Base-by-base conservation (phyloP, 805 yeast species). In the Starmerella ratchasimensis region DNA sequence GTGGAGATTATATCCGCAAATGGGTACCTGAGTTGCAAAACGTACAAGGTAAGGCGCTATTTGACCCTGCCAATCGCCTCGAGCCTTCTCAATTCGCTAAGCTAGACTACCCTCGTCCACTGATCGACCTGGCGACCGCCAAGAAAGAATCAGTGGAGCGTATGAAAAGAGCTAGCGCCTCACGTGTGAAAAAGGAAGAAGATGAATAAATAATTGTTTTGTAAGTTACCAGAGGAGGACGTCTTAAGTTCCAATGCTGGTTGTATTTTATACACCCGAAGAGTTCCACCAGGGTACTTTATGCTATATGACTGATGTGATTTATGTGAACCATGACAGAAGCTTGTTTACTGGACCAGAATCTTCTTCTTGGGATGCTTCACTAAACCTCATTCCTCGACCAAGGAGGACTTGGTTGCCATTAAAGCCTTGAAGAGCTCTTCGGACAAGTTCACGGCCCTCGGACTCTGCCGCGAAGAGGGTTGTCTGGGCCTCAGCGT, bases 21-120 rank as follows among this genome's bases (percentile, higher is more conserved):
- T 69, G 75, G 74, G 61, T 70, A 1, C 72, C 70, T 2, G 74
- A 69, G 41, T 52, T 69, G 39, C 49, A 42, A 33, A 51, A 50
- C 10, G 46, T 62, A 5, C 13, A 36, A 8, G 55, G 55, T 14
- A 56, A 58, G 38, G 55, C 56, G 0, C 49, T 63, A 6, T 65
- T 60, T 41, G 56, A 60, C 14, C 68, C 69, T 1, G 52, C 51
- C 39, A 46, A 38, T 18, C 46, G 49, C 9, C 41, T 46, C 7
- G 4, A 35, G 13, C 6, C 16, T 13, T 31, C 36, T 1, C 45
- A 47, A 28, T 46, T 46, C 41, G 34, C 25, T 19, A 39, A 44
- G 27, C 37, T 46, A 2, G 43, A 30, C 22, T 47, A 47, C 32
- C 49, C 51, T 2, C 23, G 27, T 16, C 51, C 51, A 2, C 16